These are phyloP conservation scores for Escovopsis sp. DNA, from an alignment of 2,329 filamentous ascomycete genomes.

Conservation along the genomic window DNA sequence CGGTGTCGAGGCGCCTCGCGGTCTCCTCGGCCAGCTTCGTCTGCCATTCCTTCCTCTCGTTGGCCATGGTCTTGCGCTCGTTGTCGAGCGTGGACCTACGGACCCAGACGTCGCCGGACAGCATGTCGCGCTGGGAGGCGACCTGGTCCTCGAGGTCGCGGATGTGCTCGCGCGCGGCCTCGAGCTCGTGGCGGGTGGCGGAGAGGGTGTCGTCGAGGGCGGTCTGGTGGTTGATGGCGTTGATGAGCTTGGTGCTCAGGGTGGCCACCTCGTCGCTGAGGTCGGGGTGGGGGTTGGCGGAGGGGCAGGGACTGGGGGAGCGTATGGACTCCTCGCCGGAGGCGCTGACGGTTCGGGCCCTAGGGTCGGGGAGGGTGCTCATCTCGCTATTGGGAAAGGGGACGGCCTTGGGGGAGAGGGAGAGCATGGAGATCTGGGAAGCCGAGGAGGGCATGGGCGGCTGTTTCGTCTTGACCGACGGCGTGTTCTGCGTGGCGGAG, in stretches of 20 bases:
- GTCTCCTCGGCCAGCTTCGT: conserved; percentile 49
- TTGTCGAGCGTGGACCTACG: conserved; percentile 57
- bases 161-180: conserved; percentile 52
- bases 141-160: conserved; percentile 49
- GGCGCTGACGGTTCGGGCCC: conserved; percentile 36
- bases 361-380: conserved; percentile 53
- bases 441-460: conserved; percentile 22
- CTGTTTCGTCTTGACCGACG: conserved; percentile 22
- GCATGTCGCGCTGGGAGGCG: conserved; percentile 54
- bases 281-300: conserved; percentile 32
- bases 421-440: conserved; percentile 23
- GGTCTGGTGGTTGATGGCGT: conserved; percentile 94
- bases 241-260: conserved; percentile 88
- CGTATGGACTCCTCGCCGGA: conserved; percentile 18
- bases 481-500: conserved; percentile 16
- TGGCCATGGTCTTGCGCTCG: conserved; percentile 47
- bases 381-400: conserved; percentile 42
- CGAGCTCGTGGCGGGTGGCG: conserved; percentile 68
- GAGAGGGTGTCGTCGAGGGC: conserved; percentile 78
- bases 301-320: conserved; percentile 4
- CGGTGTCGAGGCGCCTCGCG: conserved; percentile 45
- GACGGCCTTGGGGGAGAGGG: conserved; percentile 20
- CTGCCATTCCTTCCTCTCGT: conserved; percentile 43
- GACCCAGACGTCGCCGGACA: conserved; percentile 62
- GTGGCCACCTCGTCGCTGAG: conserved; percentile 65